Evolutionary conservation across 495 filamentous ascomycete genomes (phyloP).

Genomic region (Platismatia glauca): DNA sequence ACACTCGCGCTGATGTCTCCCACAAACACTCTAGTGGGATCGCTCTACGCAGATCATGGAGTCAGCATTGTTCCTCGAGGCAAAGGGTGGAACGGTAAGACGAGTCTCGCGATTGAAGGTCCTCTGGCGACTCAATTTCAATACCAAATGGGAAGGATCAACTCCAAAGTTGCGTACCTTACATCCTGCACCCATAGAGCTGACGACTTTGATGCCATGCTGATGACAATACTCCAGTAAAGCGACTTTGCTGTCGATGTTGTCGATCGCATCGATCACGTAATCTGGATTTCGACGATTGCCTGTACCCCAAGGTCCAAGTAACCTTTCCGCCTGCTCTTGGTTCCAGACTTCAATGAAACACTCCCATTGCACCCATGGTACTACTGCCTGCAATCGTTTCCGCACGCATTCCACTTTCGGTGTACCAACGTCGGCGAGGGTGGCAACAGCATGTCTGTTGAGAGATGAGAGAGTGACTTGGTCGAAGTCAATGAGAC

Average conservation of each 20-base stretch:
- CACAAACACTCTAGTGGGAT: slow-evolving; percentile 84
- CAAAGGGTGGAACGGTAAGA: no score
- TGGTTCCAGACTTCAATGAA: slow-evolving; percentile 75
- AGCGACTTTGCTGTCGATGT: slow-evolving; percentile 93
- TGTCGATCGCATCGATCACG: slow-evolving; percentile 95
- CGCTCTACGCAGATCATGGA: no score
- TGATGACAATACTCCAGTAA: slow-evolving; percentile 79
- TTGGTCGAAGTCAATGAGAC: slow-evolving; percentile 96
- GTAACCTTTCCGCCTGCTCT: slow-evolving; percentile 50
- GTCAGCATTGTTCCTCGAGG: no score
- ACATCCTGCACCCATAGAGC: slow-evolving; percentile 94
- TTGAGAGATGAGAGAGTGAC: slow-evolving; percentile 90
- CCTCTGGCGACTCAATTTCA: no score
- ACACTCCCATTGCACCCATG: slow-evolving; percentile 87
- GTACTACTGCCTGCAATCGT: slow-evolving; percentile 72
- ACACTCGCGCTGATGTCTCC: slow-evolving; percentile 84
- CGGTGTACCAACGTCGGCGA: slow-evolving; percentile 88
- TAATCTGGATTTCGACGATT: slow-evolving; percentile 64
- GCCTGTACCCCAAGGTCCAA: slow-evolving; percentile 53
- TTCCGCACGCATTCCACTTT: slow-evolving; percentile 80
- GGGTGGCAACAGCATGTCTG: slow-evolving; percentile 84
- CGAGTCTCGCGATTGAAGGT: no score
- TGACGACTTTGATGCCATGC: slow-evolving; percentile 68
- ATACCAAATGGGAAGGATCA: no score
- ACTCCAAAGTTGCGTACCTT: no score